phyloP scores from a whole-genome alignment of 176 grass and related monocot genomes.

The Ananas comosus region DNA sequence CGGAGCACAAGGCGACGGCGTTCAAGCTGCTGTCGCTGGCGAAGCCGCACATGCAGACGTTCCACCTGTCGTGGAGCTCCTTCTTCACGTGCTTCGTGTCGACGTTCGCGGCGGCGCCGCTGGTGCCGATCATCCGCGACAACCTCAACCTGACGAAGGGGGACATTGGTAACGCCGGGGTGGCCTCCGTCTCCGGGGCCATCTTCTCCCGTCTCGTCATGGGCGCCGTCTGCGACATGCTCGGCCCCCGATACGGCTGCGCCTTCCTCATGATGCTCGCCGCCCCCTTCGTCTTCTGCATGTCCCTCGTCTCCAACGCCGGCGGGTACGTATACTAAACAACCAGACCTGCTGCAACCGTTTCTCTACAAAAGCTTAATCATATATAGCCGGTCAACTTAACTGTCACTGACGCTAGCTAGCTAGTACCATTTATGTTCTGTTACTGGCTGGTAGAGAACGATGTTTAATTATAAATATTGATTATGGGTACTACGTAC shows the following conservation, averaged over 20 bases:
- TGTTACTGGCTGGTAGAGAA: too few relatives aligned
- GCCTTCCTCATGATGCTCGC: conserved; percentile 75
- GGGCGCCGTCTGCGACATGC: conserved; percentile 68
- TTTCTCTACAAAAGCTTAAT: too few relatives aligned
- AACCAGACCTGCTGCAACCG: too few relatives aligned
- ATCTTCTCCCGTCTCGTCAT: conserved; percentile 84
- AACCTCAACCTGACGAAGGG: conserved; percentile 55
- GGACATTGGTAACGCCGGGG: conserved; percentile 79
- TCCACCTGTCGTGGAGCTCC: conserved; percentile 85
- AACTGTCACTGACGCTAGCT: too few relatives aligned
- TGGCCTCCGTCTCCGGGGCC: conserved; percentile 72
- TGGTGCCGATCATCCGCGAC: conserved; percentile 79
- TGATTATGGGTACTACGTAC: too few relatives aligned
- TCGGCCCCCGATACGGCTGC: conserved; percentile 70
- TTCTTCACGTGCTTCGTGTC: conserved; percentile 97
- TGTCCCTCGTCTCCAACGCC: conserved; percentile 43
- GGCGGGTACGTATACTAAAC: not conserved
- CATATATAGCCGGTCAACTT: too few relatives aligned
- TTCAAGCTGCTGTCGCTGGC: conserved; percentile 59
- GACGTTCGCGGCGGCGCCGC: conserved; percentile 66
- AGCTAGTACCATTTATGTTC: too few relatives aligned
- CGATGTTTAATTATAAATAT: too few relatives aligned
- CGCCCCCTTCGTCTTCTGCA: conserved; percentile 68
- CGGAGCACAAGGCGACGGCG: conserved; percentile 72
- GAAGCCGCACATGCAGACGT: conserved; percentile 63